phyloP scores from a whole-genome alignment of 2,329 filamentous ascomycete genomes.

The Talaromyces piceae region DNA sequence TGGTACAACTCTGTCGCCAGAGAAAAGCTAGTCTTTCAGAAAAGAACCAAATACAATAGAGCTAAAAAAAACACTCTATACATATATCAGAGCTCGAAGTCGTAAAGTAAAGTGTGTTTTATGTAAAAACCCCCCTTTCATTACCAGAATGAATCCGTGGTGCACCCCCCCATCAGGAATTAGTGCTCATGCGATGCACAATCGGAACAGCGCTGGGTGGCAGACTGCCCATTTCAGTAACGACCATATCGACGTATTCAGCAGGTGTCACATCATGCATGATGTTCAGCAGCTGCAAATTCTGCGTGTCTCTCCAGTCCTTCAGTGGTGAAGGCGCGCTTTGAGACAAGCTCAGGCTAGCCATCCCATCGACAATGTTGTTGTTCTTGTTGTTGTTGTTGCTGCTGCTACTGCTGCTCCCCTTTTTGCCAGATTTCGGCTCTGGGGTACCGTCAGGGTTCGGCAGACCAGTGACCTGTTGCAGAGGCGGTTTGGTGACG shows the following conservation, averaged over 20 bases:
- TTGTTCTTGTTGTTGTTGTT: too few relatives aligned
- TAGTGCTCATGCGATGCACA: constrained; percentile 54
- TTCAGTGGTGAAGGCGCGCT: constrained; percentile 32
- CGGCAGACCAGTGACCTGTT: constrained; percentile 27
- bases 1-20: not conserved
- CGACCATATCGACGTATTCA: constrained; percentile 76
- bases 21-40: not conserved
- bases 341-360: constrained; percentile 13
- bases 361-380: constrained; percentile 3
- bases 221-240: constrained; percentile 83
- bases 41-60: too few relatives aligned
- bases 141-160: too few relatives aligned
- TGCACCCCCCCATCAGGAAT: constrained; percentile 19
- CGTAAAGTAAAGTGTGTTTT: too few relatives aligned
- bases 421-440: constrained; percentile 18
- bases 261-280: constrained; percentile 90
- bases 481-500: constrained; percentile 22
- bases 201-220: constrained; percentile 79
- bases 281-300: constrained; percentile 60
- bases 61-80: too few relatives aligned
- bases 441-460: constrained; percentile 16
- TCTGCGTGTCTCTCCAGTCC: constrained; percentile 52
- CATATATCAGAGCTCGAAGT: too few relatives aligned
- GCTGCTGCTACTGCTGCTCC: not conserved
- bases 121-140: too few relatives aligned